These are phyloP conservation scores for Linnemannia zychae DNA, from an alignment of 192 early-diverging fungal genomes.

Conservation along the genomic window DNA sequence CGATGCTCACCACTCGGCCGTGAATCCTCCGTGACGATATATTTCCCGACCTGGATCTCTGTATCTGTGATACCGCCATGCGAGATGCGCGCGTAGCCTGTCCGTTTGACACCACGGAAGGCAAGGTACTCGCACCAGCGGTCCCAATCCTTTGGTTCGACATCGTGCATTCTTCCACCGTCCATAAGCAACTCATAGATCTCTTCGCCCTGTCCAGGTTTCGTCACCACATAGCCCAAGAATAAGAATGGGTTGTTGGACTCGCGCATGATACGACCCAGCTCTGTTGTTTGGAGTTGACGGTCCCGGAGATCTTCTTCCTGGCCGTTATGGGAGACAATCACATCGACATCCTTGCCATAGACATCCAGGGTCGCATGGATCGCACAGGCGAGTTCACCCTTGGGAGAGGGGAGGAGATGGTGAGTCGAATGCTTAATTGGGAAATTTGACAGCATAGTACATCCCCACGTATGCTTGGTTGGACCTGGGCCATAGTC, in stretches of 20 bases:
- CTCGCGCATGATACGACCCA: constrained; percentile 79
- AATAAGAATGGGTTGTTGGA: constrained; percentile 79
- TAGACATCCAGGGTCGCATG: constrained; percentile 83
- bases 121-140: constrained; percentile 86
- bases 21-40: constrained; percentile 63
- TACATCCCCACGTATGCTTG: constrained; percentile 87
- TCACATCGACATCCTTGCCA: constrained; percentile 78
- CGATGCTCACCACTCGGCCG: constrained; percentile 29
- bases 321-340: constrained; percentile 84
- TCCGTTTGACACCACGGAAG: constrained; percentile 76
- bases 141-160: constrained; percentile 77
- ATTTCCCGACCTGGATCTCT: constrained; percentile 83
- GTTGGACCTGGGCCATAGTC: constrained; percentile 85
- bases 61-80: constrained; percentile 86
- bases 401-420: constrained; percentile 79
- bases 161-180: constrained; percentile 75
- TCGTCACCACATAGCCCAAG: constrained; percentile 82
- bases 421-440: constrained; percentile 76
- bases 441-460: constrained; percentile 84
- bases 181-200: constrained; percentile 73
- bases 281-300: constrained; percentile 76
- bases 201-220: constrained; percentile 61
- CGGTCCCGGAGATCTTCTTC: constrained; percentile 79
- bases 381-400: constrained; percentile 85
- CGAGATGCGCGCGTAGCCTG: constrained; percentile 77